Evolutionary conservation across 176 grass and related monocot genomes (phyloP), one percentile per base, ranked within the genome.

Genomic region (Luzula sylvatica): DNA sequence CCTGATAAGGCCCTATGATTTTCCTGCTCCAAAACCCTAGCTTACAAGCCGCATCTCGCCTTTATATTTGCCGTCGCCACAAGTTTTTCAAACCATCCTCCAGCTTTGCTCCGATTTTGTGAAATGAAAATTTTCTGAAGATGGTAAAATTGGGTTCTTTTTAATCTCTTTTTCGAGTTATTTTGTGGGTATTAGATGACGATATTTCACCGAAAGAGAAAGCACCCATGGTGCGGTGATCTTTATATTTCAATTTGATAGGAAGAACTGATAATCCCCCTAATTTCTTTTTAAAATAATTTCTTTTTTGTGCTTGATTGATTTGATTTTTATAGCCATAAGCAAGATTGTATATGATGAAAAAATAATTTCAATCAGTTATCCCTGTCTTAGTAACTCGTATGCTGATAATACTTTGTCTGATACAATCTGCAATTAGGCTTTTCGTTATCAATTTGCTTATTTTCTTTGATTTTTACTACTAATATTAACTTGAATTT

Each of bases 231-330:
- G 30, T 59, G 56, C 56, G 56, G 41, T 59, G 56, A 59, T 59
- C 56, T 25, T 16, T 59, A 20, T 40, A n/a, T 35, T 59, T 59
- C 56, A 20, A 23, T 43, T 59, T 17, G 19, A 59, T 59, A 59
- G 56, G 56, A 59, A 59, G 56, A 59, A 41, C 56, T 59, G 56
- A 59, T 59, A 43, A 39, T 22, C 30, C 43, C 23, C 56, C 38
- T 59, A n/a, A 0, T 7, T 13, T 4, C 2, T 25, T 57, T 57
- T 40, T 39, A 0, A 7, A 20, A 11, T 39, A 19, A 20, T 22
- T 18, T 21, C 12, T 15, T 16, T 39, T 57, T 57, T 39, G 51
- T 54, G 23, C 14, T 56, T 25, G 2, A 20, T 6, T 11, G 7
- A 35, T 35, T 42, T 59, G 19, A 6, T 58, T 41, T 58, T n/a